These are phyloP conservation scores for Tolypocladium nubicola DNA, from an alignment of 2,329 filamentous ascomycete genomes.

Conservation along the genomic window DNA sequence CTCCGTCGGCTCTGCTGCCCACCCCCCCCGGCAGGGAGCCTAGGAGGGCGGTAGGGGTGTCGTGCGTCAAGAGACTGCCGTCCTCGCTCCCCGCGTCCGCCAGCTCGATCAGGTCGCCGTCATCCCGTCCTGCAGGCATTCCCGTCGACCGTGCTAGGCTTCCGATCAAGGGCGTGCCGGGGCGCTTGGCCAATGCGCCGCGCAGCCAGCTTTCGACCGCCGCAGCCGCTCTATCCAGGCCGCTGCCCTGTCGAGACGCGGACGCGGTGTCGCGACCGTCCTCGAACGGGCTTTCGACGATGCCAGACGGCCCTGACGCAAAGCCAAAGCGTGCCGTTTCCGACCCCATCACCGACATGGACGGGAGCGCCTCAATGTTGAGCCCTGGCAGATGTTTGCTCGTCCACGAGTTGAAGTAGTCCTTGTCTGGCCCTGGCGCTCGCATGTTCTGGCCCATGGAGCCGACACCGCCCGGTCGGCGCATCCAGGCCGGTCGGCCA, in stretches of 20 bases:
- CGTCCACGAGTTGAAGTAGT: slow-evolving; percentile 75
- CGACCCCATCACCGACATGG: slow-evolving; percentile 53
- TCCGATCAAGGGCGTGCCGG: slow-evolving; percentile 37
- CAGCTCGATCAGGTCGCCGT: slow-evolving; percentile 61
- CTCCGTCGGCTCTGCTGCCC: slow-evolving; percentile 27
- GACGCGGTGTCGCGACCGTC: slow-evolving; percentile 32
- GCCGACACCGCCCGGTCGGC: slow-evolving; percentile 80
- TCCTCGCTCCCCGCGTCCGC: slow-evolving; percentile 51
- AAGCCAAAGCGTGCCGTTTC: slow-evolving; percentile 50
- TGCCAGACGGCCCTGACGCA: slow-evolving; percentile 24
- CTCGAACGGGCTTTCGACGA: slow-evolving; percentile 42
- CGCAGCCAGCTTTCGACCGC: slow-evolving; percentile 86
- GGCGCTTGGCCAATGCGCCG: slow-evolving; percentile 61
- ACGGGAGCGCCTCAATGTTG: slow-evolving; percentile 56
- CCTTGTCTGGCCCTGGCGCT: slow-evolving; percentile 71
- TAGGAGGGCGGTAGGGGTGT: slow-evolving; percentile 14
- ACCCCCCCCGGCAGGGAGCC: slow-evolving; percentile 16
- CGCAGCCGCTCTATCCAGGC: slow-evolving; percentile 74
- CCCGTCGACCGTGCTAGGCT: slow-evolving; percentile 22
- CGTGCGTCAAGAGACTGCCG: slow-evolving; percentile 18
- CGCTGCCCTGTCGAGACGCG: slow-evolving; percentile 34
- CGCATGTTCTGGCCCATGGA: slow-evolving; percentile 63
- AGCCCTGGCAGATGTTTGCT: slow-evolving; percentile 74
- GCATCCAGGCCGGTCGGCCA: slow-evolving; percentile 50
- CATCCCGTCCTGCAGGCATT: slow-evolving; percentile 15